Evolutionary conservation across 495 filamentous ascomycete genomes (phyloP).

Genomic region (Trichoderma gamsii): DNA sequence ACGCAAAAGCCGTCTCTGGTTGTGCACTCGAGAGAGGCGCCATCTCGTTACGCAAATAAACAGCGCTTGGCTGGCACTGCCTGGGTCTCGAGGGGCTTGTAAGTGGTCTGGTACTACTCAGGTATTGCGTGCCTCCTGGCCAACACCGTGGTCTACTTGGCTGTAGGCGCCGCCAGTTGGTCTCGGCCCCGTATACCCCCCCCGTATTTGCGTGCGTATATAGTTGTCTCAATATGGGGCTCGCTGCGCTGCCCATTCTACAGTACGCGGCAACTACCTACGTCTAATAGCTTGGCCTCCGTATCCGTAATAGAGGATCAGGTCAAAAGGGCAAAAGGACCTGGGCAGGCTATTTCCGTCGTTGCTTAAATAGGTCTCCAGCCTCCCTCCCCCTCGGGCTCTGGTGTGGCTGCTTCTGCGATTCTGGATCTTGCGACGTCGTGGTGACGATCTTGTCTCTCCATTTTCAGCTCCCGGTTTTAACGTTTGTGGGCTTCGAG

Average conservation of each 20-base stretch:
- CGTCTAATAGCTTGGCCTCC: neutral
- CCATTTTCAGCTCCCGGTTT: neutral
- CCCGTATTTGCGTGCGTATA: neutral
- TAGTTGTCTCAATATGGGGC: neutral
- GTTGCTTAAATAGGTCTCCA: neutral
- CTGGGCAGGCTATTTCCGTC: neutral
- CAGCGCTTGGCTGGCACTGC: neutral
- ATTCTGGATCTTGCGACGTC: neutral
- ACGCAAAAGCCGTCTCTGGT: neutral
- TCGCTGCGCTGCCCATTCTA: too few species aligned
- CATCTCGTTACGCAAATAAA: neutral
- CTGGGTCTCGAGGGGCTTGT: neutral
- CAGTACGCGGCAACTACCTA: neutral
- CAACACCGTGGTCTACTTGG: too few species aligned
- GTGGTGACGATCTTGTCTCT: conserved; percentile 8
- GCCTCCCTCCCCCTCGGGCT: neutral
- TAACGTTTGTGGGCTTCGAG: conserved; percentile 8
- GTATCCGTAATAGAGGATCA: neutral
- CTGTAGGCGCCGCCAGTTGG: neutral
- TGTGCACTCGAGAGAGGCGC: neutral
- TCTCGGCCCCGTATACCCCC: neutral
- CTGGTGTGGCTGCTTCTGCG: neutral
- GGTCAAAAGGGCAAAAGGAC: neutral
- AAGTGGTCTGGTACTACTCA: too few species aligned
- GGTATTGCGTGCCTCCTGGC: too few species aligned